Percentiles rank a stretch among this genome's conserved stretches.
Evolutionary conservation across 768 basidiomycete species (phyloP).

Genomic region (Pleurotus eryngii): DNA sequence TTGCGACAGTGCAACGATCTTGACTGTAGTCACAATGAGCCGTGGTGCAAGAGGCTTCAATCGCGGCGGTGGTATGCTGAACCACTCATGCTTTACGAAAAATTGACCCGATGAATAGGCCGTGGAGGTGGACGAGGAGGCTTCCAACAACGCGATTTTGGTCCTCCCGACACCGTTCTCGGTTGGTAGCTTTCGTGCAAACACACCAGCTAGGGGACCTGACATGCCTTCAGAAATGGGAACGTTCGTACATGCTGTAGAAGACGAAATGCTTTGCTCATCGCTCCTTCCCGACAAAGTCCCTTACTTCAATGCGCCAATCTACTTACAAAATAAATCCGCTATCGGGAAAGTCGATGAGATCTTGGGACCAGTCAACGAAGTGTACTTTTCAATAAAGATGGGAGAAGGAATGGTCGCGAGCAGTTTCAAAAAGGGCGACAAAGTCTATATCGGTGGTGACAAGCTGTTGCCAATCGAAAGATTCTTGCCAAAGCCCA

Average conservation of each 20-base stretch:
- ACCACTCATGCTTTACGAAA: neutral
- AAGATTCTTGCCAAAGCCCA: conserved; percentile 95
- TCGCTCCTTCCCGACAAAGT: conserved; percentile 86
- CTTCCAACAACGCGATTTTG: conserved; percentile 66
- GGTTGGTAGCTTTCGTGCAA: conserved; percentile 39
- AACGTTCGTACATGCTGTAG: conserved; percentile 89
- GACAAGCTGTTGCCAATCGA: conserved; percentile 97
- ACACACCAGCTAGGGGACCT: conserved; percentile 2
- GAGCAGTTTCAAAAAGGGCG: conserved; percentile 92
- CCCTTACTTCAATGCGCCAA: conserved; percentile 98
- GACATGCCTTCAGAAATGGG: conserved; percentile 71
- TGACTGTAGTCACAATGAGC: conserved; percentile 32
- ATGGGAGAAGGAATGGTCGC: conserved; percentile 97
- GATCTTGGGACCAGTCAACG: conserved; percentile 98
- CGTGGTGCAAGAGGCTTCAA: conserved; percentile 55
- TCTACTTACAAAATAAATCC: conserved; percentile 96
- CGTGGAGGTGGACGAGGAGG: conserved; percentile 70
- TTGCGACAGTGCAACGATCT: too few species aligned
- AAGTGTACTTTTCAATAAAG: conserved; percentile 97
- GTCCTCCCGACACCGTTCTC: conserved; percentile 77
- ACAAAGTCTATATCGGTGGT: conserved; percentile 96
- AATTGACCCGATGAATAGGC: conserved; percentile 33
- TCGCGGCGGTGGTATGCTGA: conserved; percentile 46
- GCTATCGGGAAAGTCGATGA: conserved; percentile 97
- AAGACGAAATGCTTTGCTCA: conserved; percentile 96